phyloP scores from a whole-genome alignment of 106 monocot genomes.

The Dendrobium nobile region DNA sequence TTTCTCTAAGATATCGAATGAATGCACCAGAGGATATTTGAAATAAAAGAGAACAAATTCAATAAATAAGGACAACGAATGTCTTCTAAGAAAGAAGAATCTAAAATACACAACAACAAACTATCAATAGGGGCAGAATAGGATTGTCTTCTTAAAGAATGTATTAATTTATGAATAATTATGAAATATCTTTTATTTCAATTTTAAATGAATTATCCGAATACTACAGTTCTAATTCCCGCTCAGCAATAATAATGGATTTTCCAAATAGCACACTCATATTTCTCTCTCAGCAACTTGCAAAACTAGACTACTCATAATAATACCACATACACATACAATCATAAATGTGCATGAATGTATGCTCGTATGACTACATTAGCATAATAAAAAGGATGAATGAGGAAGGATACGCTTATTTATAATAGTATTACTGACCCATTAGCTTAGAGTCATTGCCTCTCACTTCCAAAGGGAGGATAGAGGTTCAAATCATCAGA shows the following conservation, averaged over 20 bases:
- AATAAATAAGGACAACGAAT: neutral
- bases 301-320: too few relatives aligned
- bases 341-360: too few relatives aligned
- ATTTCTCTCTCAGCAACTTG: too few relatives aligned
- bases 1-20: slow-evolving; percentile 88
- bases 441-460: too few relatives aligned
- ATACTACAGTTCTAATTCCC: neutral
- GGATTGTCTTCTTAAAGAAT: neutral
- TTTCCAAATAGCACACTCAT: neutral
- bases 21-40: slow-evolving; percentile 71
- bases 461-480: too few relatives aligned
- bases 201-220: neutral
- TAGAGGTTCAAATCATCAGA: too few relatives aligned
- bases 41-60: neutral
- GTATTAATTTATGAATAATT: neutral
- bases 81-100: neutral
- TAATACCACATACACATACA: too few relatives aligned
- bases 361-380: too few relatives aligned
- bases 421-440: too few relatives aligned
- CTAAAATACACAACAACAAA: neutral
- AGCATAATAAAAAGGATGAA: too few relatives aligned
- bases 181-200: neutral
- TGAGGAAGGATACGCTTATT: too few relatives aligned
- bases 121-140: neutral
- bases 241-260: neutral